Evolutionary conservation across 129 eudicot genomes (phyloP), one percentile per base, ranked within the genome.

Genomic region (Flaveria sonorensis): DNA sequence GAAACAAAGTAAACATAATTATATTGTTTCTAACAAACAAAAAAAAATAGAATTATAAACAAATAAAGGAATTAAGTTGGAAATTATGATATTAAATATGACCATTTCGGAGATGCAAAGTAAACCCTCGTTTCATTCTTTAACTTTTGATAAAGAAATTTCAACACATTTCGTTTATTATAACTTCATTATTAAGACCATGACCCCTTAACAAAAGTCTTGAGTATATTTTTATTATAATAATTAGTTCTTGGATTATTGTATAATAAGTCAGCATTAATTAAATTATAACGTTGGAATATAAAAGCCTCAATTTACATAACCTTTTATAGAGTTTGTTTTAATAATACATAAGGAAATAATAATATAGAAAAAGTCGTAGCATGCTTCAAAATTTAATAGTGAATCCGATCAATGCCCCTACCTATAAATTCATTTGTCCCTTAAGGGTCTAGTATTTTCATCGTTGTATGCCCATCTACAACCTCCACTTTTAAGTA

Each of bases 111-210:
- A 51, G 77, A 72, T 73, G 83, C 83, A 66, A 80, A 80, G 69
- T 80, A 73, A 73, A 80, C 83, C 68, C 79, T 72, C 26, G 74
- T 40, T 73, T 66, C 62, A 65, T 52, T 80, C 61, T 80, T 72
- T 73, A 64, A 65, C 74, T 80, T 74, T 80, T 80, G 83, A 79
- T 65, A 73, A 80, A 80, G 79, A 80, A 80, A 73, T 65, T 65
- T 72, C 21, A 80, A 73, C 83, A 79, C 78, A 30, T 72, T 36
- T 62, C 30, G 5, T 65, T 72, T 67, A 68, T 42, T 52, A 66
- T 77, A 66, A 11, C 69, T 68, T 78, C 64, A 30, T 64, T 7
- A 18, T 79, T 20, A 42, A 52, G 83, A 72, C 68, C 52, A 73
- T 24, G 83, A 79, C 83, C 67, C 69, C 39, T 79, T 72, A 72